Conservation (phyloP, 1,139 yeast species). For the Saccharomyces hybrid region DNA sequence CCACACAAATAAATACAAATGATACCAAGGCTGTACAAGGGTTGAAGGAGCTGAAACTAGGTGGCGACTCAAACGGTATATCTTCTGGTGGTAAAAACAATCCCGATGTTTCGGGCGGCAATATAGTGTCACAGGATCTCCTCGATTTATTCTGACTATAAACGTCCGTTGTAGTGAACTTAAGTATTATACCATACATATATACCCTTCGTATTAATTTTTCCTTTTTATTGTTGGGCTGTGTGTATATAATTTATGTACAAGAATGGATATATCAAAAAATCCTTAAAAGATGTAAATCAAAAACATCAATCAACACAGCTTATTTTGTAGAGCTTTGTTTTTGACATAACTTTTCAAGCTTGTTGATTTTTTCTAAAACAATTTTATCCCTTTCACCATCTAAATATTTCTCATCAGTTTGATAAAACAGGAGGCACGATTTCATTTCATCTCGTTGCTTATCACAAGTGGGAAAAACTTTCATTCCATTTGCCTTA, state of each 20-base stretch:
- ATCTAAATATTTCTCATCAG: conserved; percentile 57
- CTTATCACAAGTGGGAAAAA: conserved; percentile 48
- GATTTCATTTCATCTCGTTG: conserved; percentile 60
- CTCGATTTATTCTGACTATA: conserved; percentile 38
- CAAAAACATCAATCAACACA: background rate
- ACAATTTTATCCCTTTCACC: conserved; percentile 61
- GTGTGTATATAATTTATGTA: background rate
- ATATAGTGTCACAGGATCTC: conserved; percentile 40
- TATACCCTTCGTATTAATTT: background rate
- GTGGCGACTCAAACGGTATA: conserved; percentile 2
- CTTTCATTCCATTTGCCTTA: conserved; percentile 43
- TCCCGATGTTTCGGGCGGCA: conserved; percentile 3
- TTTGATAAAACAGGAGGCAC: conserved; percentile 63
- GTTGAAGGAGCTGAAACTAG: conserved; percentile 29
- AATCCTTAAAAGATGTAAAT: background rate
- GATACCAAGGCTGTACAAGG: conserved; percentile 9
- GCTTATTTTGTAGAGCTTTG: conserved; percentile 6
- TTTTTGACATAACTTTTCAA: conserved; percentile 18
- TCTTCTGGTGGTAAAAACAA: background rate
- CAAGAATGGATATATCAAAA: background rate
- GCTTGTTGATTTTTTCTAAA: conserved; percentile 43
- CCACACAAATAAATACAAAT: conserved; percentile 13
- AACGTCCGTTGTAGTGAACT: background rate
- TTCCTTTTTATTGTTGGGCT: background rate
- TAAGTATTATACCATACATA: background rate